These are phyloP conservation scores for Eucalyptus victrix DNA, from an alignment of 345 rosid species.

Conservation along the genomic window DNA sequence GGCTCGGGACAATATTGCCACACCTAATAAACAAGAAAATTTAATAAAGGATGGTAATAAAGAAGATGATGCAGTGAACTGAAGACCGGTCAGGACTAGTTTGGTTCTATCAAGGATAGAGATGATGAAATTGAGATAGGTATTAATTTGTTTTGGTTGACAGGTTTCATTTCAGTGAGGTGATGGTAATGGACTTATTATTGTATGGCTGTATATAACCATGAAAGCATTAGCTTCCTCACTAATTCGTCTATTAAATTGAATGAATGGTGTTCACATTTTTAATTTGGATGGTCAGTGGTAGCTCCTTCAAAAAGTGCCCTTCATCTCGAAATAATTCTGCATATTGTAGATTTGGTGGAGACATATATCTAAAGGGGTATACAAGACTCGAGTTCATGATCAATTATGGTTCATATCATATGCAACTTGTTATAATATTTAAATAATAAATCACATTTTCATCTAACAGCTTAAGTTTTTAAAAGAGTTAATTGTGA, in stretches of 20 bases:
- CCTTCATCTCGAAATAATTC: no score
- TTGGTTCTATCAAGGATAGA: neutral
- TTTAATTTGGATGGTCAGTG: neutral
- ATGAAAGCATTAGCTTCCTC: neutral
- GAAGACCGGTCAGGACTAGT: neutral
- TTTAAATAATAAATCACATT: no score
- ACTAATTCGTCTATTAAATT: neutral
- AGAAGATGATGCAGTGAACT: neutral
- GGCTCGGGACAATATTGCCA: neutral
- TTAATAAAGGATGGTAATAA: neutral
- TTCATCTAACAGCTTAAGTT: no score
- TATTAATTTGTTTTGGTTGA: neutral
- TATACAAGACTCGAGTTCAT: neutral
- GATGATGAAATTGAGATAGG: neutral
- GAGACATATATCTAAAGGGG: neutral
- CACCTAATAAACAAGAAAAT: neutral
- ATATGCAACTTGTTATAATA: neutral
- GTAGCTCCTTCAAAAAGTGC: neutral
- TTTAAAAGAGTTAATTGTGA: no score
- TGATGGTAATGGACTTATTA: neutral
- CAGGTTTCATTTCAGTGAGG: neutral
- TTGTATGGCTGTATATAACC: neutral
- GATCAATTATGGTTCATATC: neutral
- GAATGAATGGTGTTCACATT: neutral
- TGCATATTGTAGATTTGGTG: neutral